Base-by-base conservation (phyloP, 2,329 filamentous ascomycete genomes). In the Exophiala phaeomuriformis region DNA sequence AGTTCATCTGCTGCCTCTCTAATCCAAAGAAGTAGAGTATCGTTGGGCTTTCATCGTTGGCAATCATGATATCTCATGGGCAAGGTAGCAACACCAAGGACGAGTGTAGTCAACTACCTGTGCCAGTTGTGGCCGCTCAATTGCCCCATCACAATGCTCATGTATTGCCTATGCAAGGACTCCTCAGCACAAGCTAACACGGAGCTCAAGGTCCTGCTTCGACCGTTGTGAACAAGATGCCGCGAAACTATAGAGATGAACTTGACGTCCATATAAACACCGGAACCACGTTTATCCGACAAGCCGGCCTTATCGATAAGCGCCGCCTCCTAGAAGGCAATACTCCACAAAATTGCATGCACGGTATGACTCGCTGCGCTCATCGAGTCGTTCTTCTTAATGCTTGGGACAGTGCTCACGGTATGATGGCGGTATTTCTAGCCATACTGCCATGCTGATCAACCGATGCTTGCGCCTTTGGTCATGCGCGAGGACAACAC, bases 371-470 rank as follows among this genome's bases (percentile, higher is more conserved):
- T 19, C 19, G 19, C 19, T 19, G 19, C 19, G 19, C 19, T 19
- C 19, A 19, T 19, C 19, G 19, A 19, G 19, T 19, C 19, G 2
- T 19, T 19, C 2, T 2, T 19, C 19, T 19, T 19, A 19, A 19
- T 19, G 19, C 19, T 19, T 19, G 19, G n/a, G 41, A 43, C 41
- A 8, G 19, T 36, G 33, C 2, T n/a, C 33, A 33, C 1, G 29
- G 40, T 41, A 51, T 45, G 55, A 57, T 57, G 55, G 55, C 51
- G 49, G 44, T 30, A 27, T 31, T 12, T 9, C 10, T 46, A 40
- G 8, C 30, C 35, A 31, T 42, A 32, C 31, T 39, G 48, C 45
- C 48, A 57, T 57, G 55, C 49, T 57, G 49, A 57, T 46, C 29
- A 57, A 40, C n/a, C 30, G 29, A 47, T 54, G 48, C 45, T 29